These are phyloP conservation scores for Brettanomyces bruxellensis DNA, from an alignment of 805 yeast genomes.

Conservation along the genomic window DNA sequence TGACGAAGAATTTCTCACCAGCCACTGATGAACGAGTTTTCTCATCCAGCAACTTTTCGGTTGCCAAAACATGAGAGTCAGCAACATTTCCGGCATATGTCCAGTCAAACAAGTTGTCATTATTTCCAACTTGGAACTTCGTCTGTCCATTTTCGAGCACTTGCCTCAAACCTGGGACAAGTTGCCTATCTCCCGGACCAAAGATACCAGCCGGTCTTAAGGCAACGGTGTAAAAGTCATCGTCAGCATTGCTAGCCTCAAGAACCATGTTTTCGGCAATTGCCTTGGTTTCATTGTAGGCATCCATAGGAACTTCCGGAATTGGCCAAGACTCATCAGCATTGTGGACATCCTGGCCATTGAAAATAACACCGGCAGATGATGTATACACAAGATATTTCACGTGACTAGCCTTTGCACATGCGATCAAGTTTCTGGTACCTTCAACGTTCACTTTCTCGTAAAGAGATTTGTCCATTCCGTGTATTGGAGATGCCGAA, in stretches of 20 bases:
- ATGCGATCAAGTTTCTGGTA: slow-evolving; percentile 62
- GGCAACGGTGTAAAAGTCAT: slow-evolving; percentile 66
- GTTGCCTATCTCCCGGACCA: slow-evolving; percentile 97
- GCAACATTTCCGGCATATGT: slow-evolving; percentile 99
- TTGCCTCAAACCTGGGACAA: slow-evolving; percentile 83
- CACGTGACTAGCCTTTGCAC: slow-evolving; percentile 41
- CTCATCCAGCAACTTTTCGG: slow-evolving; percentile 55
- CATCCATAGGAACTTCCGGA: slow-evolving; percentile 90
- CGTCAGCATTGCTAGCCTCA: slow-evolving; percentile 52
- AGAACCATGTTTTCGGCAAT: slow-evolving; percentile 79
- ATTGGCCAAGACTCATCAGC: slow-evolving; percentile 95
- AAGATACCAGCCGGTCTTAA: slow-evolving; percentile 96
- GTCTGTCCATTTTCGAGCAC: slow-evolving; percentile 83
- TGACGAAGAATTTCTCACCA: slow-evolving; percentile 84
- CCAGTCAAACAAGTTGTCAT: slow-evolving; percentile 90
- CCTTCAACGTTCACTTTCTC: slow-evolving; percentile 89
- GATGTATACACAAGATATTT: slow-evolving; percentile 87
- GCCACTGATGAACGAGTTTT: slow-evolving; percentile 39
- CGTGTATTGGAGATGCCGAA: slow-evolving; percentile 95
- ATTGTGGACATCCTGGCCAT: slow-evolving; percentile 86
- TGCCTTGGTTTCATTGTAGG: slow-evolving; percentile 92
- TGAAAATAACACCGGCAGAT: slow-evolving; percentile 94
- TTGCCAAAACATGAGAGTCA: slow-evolving; percentile 90
- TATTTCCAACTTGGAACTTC: slow-evolving; percentile 89
- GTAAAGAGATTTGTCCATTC: slow-evolving; percentile 71